Evolutionary conservation across 192 early-diverging fungal genomes (phyloP).

Genomic region (Coemansia sp.): DNA sequence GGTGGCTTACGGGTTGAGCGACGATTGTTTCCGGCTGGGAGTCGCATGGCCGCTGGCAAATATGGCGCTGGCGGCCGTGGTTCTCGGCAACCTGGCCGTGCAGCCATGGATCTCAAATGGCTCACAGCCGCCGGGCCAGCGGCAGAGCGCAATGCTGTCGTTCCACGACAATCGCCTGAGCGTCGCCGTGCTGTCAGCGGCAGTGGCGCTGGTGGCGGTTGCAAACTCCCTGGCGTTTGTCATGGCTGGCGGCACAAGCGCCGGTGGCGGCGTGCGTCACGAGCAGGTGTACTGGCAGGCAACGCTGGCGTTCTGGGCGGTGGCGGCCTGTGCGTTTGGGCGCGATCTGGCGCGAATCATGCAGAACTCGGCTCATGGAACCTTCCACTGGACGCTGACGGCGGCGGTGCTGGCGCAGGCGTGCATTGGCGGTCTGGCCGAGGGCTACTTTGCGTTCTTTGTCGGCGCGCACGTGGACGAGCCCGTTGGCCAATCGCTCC

Average conservation of each 20-base stretch:
- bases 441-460: neutral
- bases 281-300: constrained; percentile 32
- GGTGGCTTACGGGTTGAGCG: constrained; percentile 4
- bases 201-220: constrained; percentile 5
- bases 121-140: neutral
- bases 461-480: constrained; percentile 3
- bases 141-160: neutral
- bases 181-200: constrained; percentile 6
- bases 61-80: constrained; percentile 4
- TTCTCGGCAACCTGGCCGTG: neutral
- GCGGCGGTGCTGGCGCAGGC: neutral
- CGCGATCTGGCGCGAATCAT: neutral
- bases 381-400: constrained; percentile 7
- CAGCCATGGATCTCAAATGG: constrained; percentile 7
- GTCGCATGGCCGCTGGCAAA: constrained; percentile 25
- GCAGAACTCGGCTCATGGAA: neutral
- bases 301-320: constrained; percentile 11
- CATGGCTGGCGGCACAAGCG: neutral
- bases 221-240: constrained; percentile 7
- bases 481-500: constrained; percentile 3
- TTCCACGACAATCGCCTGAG: constrained; percentile 26
- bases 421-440: neutral
- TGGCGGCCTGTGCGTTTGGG: neutral
- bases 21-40: constrained; percentile 39
- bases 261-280: neutral